Base-by-base conservation (phyloP, 257 asterid genomes). In the Echites panduratus region DNA sequence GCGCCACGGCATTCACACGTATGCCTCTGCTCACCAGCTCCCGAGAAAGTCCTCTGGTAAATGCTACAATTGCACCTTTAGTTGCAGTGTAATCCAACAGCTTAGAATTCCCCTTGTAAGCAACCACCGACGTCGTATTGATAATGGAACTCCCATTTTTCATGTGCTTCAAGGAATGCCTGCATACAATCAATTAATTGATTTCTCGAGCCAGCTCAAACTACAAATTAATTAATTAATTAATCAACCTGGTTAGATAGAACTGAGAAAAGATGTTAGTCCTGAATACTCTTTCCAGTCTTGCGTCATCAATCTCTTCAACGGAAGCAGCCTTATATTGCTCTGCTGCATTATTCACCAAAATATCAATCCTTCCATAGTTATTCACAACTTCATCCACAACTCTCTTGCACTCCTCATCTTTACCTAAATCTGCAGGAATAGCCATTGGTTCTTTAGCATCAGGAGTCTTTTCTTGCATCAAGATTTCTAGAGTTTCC, bases 291-390 rank as follows among this genome's bases (percentile, higher is more conserved):
- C 96, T 76, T 63, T 87, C 92, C 0, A 91, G 90, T 77, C 96
- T 71, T 2, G 61, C 54, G 63, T 85, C 94, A 29, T 91, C 93
- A 29, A 89, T 89, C 50, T 91, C 94, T 83, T 87, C 94, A 3
- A 87, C 73, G 0, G 94, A 79, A 71, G 26, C 0, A 0, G 78
- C 53, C 82, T 87, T 70, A 77, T 85, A 75, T 84, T 91, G 96
- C 81, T 91, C 96, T 2, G 89, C 96, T 4, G 92, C 96, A 61
- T 89, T 91, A 80, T 89, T 89, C 13, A 91, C 94, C n/a, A 89
- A 84, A 69, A 89, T 70, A 43, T 89, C 92, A 19, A 91, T 84
- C 66, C 89, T 72, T 9, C 96, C 90, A 11, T 12, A 86, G 73
- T 35, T 69, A 57, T 70, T 71, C 0, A 78, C 96, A 26, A 91